phyloP scores from a whole-genome alignment of 768 basidiomycete genomes.

The Terana coerulea region DNA sequence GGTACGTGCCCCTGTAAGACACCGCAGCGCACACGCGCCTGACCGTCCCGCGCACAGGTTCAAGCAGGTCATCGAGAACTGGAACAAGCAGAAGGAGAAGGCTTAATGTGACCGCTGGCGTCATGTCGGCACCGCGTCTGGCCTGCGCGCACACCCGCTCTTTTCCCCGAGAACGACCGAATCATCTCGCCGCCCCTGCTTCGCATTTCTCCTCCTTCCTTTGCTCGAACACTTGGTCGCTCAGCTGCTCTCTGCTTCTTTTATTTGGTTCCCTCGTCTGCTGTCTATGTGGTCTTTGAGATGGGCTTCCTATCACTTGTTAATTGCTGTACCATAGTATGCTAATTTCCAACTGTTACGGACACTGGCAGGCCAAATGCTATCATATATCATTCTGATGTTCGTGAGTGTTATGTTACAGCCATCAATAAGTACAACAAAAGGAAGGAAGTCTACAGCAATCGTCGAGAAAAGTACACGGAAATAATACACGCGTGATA shows the following conservation, averaged over 20 bases:
- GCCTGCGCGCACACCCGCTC: conserved; percentile 2
- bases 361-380: not conserved
- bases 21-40: conserved; percentile 4
- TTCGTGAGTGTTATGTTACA: not conserved
- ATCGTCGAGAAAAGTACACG: not conserved
- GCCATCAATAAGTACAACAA: not conserved
- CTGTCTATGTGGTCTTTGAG: not conserved
- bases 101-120: conserved; percentile 30
- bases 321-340: conserved; percentile 7
- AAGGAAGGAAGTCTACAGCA: not conserved
- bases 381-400: not conserved
- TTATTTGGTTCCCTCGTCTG: conserved; percentile 1
- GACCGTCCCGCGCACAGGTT: conserved; percentile 29
- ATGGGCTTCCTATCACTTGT: no score
- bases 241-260: not conserved
- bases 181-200: conserved; percentile 8
- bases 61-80: conserved; percentile 71
- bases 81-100: conserved; percentile 73
- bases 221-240: not conserved
- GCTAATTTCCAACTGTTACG: conserved; percentile 2
- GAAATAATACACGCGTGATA: not conserved
- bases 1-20: conserved; percentile 39
- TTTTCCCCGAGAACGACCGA: conserved; percentile 6
- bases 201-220: conserved; percentile 1
- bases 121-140: conserved; percentile 8